A percentile compares a stretch with the other conserved stretches of the same genome.
phyloP scores from a whole-genome alignment of 2,329 filamentous ascomycete species.

The Colletotrichum lupini region DNA sequence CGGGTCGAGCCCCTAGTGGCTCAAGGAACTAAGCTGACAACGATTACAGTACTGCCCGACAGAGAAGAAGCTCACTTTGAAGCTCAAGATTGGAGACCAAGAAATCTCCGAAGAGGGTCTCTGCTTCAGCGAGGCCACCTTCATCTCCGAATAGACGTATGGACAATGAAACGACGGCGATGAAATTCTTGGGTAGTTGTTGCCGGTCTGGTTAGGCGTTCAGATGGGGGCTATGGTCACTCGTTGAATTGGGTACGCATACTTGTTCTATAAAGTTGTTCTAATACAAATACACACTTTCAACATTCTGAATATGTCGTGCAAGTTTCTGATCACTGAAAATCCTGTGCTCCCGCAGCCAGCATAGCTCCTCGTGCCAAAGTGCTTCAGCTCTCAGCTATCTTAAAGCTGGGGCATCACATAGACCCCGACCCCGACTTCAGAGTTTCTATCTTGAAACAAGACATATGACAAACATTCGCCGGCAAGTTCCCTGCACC shows the following conservation, averaged over 20 bases:
- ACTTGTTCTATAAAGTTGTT: conserved; percentile 31
- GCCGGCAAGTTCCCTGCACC: background rate
- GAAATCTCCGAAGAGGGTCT: conserved; percentile 81
- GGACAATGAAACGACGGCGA: conserved; percentile 17
- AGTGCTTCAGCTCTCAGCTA: background rate
- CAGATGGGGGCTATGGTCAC: conserved; percentile 25
- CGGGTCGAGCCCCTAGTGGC: background rate
- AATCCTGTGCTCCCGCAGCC: too few species aligned
- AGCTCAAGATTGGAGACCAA: conserved; percentile 86
- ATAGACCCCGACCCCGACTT: background rate
- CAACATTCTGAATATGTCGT: background rate
- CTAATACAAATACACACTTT: conserved; percentile 32
- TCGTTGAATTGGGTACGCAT: conserved; percentile 28
- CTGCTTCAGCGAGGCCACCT: conserved; percentile 93
- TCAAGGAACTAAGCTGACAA: conserved; percentile 39
- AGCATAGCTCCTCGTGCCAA: background rate
- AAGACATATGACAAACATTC: conserved; percentile 5
- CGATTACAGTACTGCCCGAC: conserved; percentile 73
- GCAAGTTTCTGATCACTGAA: background rate
- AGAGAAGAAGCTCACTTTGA: conserved; percentile 74
- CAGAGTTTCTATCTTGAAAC: conserved; percentile 11
- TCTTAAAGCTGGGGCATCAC: background rate
- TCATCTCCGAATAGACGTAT: conserved; percentile 75
- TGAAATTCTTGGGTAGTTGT: conserved; percentile 24
- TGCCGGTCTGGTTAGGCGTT: conserved; percentile 34